Base-by-base conservation (phyloP, 305 asterid species). In the Withania somnifera region DNA sequence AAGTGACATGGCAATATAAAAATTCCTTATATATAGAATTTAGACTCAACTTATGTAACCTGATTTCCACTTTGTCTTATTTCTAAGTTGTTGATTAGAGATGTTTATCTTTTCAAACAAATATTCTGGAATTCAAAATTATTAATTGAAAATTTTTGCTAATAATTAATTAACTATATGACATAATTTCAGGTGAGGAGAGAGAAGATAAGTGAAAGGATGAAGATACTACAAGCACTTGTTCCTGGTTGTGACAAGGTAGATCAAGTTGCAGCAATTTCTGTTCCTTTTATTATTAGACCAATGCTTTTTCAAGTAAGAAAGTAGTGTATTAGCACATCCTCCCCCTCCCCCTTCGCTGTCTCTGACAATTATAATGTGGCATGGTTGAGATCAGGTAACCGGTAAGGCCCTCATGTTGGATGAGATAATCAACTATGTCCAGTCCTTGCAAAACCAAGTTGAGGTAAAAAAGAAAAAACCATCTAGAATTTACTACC, bases 191-290 rank as follows among this genome's bases (percentile, higher is more conserved):
- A 94, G 98, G 95, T 89, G 26, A 91, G 97, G 84, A 92, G 98
- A 85, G 97, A 91, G 86, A 93, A 88, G 75, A 93, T 92, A 69
- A 91, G 97, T 91, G 95, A 90, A 76, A 92, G 92, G 87, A 92
- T 94, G 98, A 92, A 87, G 85, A 82, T 86, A 24, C 89, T 94
- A 63, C 97, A 94, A 78, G 90, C 89, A 56, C 89, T 94, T 85
- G 98, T 92, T 79, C 98, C 98, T 78, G 98, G 97, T 67, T 94
- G 98, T 86, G 92, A 91, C 87, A 92, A 92, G 97, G 97, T 93
- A 26, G 78, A 87, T 78, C 36, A 42, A 85, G 42, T n/a, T 81
- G 77, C 8, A 73, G 8, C 34, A 61, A 58, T 20, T 83, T 77
- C 26, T 22, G 52, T 30, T 57, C 10, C 64, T 2, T 11, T 56